These are phyloP conservation scores for Citrullus colocynthis DNA, from an alignment of 306 rosid species.

Conservation along the genomic window DNA sequence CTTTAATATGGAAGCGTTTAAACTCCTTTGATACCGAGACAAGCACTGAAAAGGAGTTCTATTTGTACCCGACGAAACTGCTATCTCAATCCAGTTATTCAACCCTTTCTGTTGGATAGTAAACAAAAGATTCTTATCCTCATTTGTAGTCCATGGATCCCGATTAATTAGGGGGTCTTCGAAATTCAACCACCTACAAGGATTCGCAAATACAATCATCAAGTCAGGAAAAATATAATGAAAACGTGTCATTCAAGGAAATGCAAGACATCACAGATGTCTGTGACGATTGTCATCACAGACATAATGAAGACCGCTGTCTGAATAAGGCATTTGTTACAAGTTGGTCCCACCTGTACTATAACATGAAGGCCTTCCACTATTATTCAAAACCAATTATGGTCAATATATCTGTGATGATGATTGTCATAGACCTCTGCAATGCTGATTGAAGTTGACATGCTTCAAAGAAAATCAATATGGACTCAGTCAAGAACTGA, in stretches of 20 bases:
- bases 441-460: slow-evolving; percentile 27
- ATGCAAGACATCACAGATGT: slow-evolving; percentile 10
- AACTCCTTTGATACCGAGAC: slow-evolving; percentile 84
- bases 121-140: slow-evolving; percentile 62
- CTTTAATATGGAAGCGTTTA: slow-evolving; percentile 71
- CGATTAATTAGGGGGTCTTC: slow-evolving; percentile 86
- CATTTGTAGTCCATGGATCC: slow-evolving; percentile 46
- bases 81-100: slow-evolving; percentile 65
- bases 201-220: slow-evolving; percentile 9
- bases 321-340: slow-evolving; percentile 28
- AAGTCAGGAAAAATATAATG: background rate
- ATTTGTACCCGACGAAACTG: slow-evolving; percentile 51
- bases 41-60: slow-evolving; percentile 94
- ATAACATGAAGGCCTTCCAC: slow-evolving; percentile 38
- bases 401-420: slow-evolving; percentile 48
- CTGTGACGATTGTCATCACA: slow-evolving; percentile 58
- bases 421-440: slow-evolving; percentile 61
- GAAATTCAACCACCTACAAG: slow-evolving; percentile 77
- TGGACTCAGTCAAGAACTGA: slow-evolving; percentile 33
- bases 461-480: slow-evolving; percentile 45
- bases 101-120: slow-evolving; percentile 48
- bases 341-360: slow-evolving; percentile 57
- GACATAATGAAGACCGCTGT: slow-evolving; percentile 42
- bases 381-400: slow-evolving; percentile 48
- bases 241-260: background rate